phyloP scores from a whole-genome alignment of 345 rosid species.

The Hibiscus syriacus region DNA sequence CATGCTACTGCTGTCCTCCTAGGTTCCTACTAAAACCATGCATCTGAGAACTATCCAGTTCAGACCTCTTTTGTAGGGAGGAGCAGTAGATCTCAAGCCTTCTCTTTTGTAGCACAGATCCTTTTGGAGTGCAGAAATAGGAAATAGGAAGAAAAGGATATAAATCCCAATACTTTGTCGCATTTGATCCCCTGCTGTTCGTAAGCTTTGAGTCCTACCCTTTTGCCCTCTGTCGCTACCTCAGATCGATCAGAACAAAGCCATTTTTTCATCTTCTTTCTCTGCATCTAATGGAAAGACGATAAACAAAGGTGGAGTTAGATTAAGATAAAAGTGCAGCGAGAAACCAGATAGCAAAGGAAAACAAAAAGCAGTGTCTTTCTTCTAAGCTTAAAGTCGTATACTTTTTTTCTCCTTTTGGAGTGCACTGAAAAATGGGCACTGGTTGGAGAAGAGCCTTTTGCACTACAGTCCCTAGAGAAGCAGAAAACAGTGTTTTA shows the following conservation, averaged over 20 bases:
- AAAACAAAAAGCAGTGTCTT: not conserved
- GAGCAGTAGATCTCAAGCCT: too few relatives aligned
- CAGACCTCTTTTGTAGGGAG: too few relatives aligned
- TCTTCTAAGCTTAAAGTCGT: not conserved
- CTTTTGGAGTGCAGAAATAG: slow-evolving; percentile 11
- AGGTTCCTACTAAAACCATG: too few relatives aligned
- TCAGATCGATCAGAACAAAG: slow-evolving; percentile 30
- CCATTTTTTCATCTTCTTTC: slow-evolving; percentile 11
- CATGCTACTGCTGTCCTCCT: too few relatives aligned
- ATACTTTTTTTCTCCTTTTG: not conserved
- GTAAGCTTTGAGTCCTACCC: slow-evolving; percentile 13
- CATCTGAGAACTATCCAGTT: too few relatives aligned
- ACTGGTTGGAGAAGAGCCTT: slow-evolving; percentile 98
- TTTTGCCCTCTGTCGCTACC: not conserved
- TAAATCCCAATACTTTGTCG: slow-evolving; percentile 19
- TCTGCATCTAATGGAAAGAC: not conserved
- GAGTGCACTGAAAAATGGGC: slow-evolving; percentile 41
- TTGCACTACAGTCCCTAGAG: slow-evolving; percentile 69
- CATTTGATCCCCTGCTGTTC: slow-evolving; percentile 30
- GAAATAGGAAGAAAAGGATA: not conserved
- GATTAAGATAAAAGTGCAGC: not conserved
- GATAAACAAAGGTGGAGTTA: not conserved
- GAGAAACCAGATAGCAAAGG: not conserved
- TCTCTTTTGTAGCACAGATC: slow-evolving; percentile 17
- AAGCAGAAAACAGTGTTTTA: slow-evolving; percentile 29